phyloP scores from a whole-genome alignment of 2,329 filamentous ascomycete species.

The Ambrosiella xylebori region DNA sequence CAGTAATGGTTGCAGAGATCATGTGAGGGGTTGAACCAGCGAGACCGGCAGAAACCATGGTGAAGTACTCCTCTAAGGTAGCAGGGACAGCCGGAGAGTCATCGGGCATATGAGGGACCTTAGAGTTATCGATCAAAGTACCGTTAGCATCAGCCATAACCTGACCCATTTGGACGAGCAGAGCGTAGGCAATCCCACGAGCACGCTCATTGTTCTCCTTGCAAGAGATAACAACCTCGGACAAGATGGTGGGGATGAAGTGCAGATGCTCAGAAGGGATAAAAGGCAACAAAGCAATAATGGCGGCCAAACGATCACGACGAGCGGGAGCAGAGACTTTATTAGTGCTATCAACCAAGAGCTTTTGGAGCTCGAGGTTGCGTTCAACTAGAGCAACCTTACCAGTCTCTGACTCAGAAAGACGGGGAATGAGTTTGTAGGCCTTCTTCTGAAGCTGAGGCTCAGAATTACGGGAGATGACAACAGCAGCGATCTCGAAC shows the following conservation, averaged over 20 bases:
- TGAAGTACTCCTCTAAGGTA: constrained; percentile 87
- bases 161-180: constrained; percentile 76
- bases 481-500: constrained; percentile 70
- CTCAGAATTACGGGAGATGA: constrained; percentile 67
- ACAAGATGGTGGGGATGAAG: constrained; percentile 81
- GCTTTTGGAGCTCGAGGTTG: constrained; percentile 59
- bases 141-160: constrained; percentile 52
- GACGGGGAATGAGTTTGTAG: constrained; percentile 88
- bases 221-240: constrained; percentile 87
- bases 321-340: constrained; percentile 76
- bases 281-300: constrained; percentile 62
- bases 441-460: constrained; percentile 97
- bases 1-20: constrained; percentile 93
- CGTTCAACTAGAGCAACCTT: constrained; percentile 59
- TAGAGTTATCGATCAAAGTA: constrained; percentile 64
- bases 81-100: constrained; percentile 63
- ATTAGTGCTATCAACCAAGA: constrained; percentile 63
- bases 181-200: constrained; percentile 71
- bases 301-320: constrained; percentile 69
- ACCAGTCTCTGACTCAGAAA: constrained; percentile 66
- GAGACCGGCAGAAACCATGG: constrained; percentile 92
- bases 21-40: constrained; percentile 89
- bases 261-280: constrained; percentile 65
- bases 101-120: constrained; percentile 71
- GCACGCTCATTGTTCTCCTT: constrained; percentile 97